These are phyloP conservation scores for Primulina eburnea DNA, from an alignment of 257 asterid genomes.

Conservation along the genomic window DNA sequence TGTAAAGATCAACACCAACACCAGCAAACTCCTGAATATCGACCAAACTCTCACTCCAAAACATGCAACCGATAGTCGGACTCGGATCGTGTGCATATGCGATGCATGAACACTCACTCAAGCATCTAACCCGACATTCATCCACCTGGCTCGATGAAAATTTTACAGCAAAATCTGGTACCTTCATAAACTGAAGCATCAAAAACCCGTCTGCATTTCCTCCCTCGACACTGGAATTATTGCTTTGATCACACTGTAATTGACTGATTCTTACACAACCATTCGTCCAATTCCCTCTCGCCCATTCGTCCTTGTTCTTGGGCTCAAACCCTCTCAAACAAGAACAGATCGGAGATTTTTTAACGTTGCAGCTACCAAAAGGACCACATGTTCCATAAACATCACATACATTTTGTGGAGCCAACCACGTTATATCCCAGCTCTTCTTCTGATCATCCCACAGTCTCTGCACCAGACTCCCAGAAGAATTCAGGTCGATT, in stretches of 20 bases:
- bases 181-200: conserved; percentile 31
- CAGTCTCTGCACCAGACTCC: conserved; percentile 28
- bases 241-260: conserved; percentile 25
- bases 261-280: conserved; percentile 36
- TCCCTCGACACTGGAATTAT: background rate
- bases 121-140: conserved; percentile 40
- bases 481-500: conserved; percentile 36
- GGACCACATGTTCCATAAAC: conserved; percentile 47
- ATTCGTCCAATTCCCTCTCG: conserved; percentile 37
- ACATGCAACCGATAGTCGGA: conserved; percentile 45
- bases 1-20: conserved; percentile 42
- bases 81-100: conserved; percentile 40
- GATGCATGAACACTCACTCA: conserved; percentile 46
- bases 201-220: conserved; percentile 28
- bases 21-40: conserved; percentile 41
- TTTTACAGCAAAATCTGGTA: conserved; percentile 37
- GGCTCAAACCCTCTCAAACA: conserved; percentile 50
- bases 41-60: conserved; percentile 41
- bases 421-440: conserved; percentile 34
- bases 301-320: conserved; percentile 27
- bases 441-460: conserved; percentile 36
- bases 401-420: conserved; percentile 38
- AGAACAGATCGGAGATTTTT: conserved; percentile 34
- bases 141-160: conserved; percentile 14
- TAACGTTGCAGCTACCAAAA: conserved; percentile 37